Evolutionary conservation across 306 rosid species (phyloP).

Genomic region (Cucurbita ficifolia): DNA sequence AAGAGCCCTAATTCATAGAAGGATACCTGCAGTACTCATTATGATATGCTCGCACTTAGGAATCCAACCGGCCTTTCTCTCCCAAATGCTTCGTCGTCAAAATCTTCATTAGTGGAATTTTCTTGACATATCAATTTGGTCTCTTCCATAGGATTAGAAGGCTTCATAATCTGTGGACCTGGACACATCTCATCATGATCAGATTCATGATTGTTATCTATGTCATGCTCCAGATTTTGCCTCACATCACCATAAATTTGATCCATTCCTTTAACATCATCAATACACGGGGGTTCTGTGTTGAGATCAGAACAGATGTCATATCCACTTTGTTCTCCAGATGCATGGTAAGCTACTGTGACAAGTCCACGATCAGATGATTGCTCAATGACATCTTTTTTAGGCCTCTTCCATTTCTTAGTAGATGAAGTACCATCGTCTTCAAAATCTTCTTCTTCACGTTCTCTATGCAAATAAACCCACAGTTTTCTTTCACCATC

Average conservation of each 20-base stretch:
- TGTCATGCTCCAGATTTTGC: constrained; percentile 35
- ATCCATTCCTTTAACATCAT: constrained; percentile 51
- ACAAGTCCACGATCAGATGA: constrained; percentile 69
- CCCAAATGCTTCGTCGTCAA: constrained; percentile 70
- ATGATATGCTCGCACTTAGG: constrained; percentile 48
- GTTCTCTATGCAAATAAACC: constrained; percentile 96
- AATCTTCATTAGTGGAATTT: constrained; percentile 81
- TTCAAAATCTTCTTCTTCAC: constrained; percentile 99
- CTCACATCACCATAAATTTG: constrained; percentile 31
- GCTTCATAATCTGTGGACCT: constrained; percentile 47
- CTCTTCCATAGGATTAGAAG: constrained; percentile 36
- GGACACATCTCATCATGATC: constrained; percentile 41
- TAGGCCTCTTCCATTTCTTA: constrained; percentile 98
- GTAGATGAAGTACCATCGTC: constrained; percentile 99
- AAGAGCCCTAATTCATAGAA: neutral
- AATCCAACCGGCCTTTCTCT: constrained; percentile 59
- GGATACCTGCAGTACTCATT: constrained; percentile 48
- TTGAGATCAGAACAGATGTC: constrained; percentile 87
- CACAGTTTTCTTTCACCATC: constrained; percentile 94
- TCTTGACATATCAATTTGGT: constrained; percentile 72
- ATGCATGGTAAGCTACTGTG: constrained; percentile 52
- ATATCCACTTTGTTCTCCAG: constrained; percentile 53
- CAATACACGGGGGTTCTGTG: constrained; percentile 50
- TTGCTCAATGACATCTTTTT: constrained; percentile 70
- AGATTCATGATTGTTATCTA: constrained; percentile 33